Base-by-base conservation (phyloP, 148 eudicot species). In the Nyssa sinensis region DNA sequence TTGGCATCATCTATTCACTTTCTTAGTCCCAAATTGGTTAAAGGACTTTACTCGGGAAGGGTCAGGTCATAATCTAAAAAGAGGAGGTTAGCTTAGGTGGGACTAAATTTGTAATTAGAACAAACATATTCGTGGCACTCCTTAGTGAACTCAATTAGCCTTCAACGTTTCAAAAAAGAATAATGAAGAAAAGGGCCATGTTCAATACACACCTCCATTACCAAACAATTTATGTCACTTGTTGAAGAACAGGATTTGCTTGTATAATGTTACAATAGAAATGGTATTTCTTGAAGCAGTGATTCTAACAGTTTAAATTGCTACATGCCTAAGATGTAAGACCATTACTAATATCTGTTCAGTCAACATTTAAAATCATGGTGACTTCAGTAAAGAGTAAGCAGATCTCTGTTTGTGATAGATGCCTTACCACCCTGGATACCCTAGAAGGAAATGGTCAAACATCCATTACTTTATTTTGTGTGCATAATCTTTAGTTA, bases 121-220 rank as follows among this genome's bases (percentile, higher is more conserved):
- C 49, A 66, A 64, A 23, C 29, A n/a, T 25, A 39, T 39, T 0
- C 33, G n/a, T 67, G 55, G 12, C 14, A 30, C 32, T 13, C 70
- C 55, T 39, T 39, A 3, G 13, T 24, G 53, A 39, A n/a, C 51
- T 35, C 53, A 37, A 10, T 6, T 37, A 37, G 53, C 13, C 25
- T 25, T 16, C 67, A 34, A 32, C 35, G 33, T 7, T 63, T 64
- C 5, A n/a, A 51, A 34, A 34, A 16, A 31, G 30, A 21, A 21
- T n/a, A n/a, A 34, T 34, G n/a, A 35, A 66, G 25, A 34, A 66
- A 37, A 66, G 69, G 69, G 37, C 25, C 17, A 66, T 66, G 51
- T n/a, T 10, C 37, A 23, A 34, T 16, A 23, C 37, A 53, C 17
- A 35, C 25, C 44, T 6, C 3, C 25, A 64, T 64, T 32, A 1